phyloP scores from a whole-genome alignment of 768 basidiomycete species.

The Russula earlei region DNA sequence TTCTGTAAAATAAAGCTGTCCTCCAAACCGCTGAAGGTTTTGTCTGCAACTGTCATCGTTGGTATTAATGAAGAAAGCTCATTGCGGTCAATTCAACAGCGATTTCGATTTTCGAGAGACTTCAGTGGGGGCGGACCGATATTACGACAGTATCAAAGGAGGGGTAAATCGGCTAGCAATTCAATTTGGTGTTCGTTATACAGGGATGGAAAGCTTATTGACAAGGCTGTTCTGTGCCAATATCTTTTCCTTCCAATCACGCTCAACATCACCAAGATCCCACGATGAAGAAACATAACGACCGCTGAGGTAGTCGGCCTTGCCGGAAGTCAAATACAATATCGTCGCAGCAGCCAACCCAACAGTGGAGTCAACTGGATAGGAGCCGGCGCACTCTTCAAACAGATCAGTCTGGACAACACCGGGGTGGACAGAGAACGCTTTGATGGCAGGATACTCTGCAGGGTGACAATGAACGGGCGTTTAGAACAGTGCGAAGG shows the following conservation, averaged over 20 bases:
- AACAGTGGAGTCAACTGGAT: background rate
- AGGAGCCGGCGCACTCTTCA: background rate
- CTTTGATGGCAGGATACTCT: background rate
- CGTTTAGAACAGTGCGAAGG: background rate
- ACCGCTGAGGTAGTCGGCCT: conserved; percentile 3
- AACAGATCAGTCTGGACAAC: background rate
- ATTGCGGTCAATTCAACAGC: too few relatives aligned
- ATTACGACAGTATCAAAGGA: too few relatives aligned
- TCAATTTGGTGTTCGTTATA: background rate
- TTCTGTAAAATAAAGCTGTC: too few relatives aligned
- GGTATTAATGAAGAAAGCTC: too few relatives aligned
- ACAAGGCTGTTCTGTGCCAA: background rate
- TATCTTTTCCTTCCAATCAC: conserved; percentile 9
- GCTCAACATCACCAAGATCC: conserved; percentile 11
- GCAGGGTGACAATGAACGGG: background rate
- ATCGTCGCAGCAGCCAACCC: background rate
- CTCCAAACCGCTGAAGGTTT: too few relatives aligned
- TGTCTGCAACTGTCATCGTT: too few relatives aligned
- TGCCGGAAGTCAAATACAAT: background rate
- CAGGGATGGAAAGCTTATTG: conserved; percentile 6
- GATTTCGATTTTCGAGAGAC: too few relatives aligned
- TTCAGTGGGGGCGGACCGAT: too few relatives aligned
- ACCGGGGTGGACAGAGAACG: background rate
- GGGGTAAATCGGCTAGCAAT: too few relatives aligned
- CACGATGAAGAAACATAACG: conserved; percentile 6